Percentiles rank a stretch among this genome's conserved stretches.
Conservation (phyloP, 208 protist genomes). For the Acanthamoeba pearcei region DNA sequence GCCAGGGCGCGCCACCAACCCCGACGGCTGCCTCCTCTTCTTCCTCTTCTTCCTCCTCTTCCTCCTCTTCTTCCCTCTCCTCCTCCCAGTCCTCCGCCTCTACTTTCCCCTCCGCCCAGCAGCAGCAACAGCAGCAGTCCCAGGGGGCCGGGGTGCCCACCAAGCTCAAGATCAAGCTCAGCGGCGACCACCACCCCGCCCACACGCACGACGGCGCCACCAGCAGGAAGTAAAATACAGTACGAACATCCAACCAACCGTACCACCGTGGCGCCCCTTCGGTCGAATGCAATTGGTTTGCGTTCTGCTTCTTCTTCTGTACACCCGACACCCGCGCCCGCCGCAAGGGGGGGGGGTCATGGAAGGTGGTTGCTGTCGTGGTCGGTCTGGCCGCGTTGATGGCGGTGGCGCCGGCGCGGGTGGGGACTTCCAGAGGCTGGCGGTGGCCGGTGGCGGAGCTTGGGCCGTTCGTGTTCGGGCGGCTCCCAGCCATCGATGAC, state of each 20-base stretch:
- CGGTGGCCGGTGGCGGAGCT: not conserved
- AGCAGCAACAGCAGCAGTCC: not conserved
- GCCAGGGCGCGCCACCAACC: not conserved
- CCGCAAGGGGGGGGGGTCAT: not conserved
- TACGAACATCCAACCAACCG: no score
- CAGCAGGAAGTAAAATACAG: not conserved
- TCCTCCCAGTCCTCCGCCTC: not conserved
- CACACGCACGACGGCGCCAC: not conserved
- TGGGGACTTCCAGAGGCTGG: not conserved
- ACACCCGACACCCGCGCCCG: no score
- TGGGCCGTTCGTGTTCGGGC: not conserved
- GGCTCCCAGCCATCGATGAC: not conserved
- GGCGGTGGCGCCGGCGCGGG: not conserved
- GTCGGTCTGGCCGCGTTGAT: not conserved
- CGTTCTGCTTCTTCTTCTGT: no score
- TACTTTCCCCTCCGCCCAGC: no score
- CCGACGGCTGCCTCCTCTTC: not conserved
- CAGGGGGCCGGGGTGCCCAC: not conserved
- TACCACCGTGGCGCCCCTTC: no score
- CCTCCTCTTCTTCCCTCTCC: not conserved
- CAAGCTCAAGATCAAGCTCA: constrained; percentile 22
- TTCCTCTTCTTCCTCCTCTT: not conserved
- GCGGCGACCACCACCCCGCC: not conserved
- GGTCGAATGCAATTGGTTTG: no score
- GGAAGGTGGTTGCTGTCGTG: not conserved